Evolutionary conservation across 2,329 filamentous ascomycete genomes (phyloP).

Genomic region (Aspergillus amoenus): DNA sequence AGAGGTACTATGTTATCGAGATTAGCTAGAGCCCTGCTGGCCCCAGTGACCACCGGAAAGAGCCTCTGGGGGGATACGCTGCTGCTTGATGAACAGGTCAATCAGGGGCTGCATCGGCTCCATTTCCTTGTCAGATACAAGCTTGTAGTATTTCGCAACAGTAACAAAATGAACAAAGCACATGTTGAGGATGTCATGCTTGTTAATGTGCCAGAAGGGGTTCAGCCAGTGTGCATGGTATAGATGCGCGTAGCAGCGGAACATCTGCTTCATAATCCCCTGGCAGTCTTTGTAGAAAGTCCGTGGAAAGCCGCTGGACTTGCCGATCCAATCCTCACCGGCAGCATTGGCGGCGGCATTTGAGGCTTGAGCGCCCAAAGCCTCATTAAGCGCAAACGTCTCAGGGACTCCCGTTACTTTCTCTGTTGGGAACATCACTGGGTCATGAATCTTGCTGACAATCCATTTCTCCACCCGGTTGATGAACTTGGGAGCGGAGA

Average conservation of each 20-base stretch:
- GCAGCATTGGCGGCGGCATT: conserved; percentile 59
- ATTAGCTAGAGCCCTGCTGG: conserved; percentile 35
- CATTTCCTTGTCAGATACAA: conserved; percentile 84
- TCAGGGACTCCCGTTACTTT: conserved; percentile 61
- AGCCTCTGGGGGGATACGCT: conserved; percentile 74
- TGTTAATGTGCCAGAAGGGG: conserved; percentile 78
- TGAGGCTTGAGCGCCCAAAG: conserved; percentile 49
- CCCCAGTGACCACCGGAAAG: conserved; percentile 44
- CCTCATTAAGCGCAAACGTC: conserved; percentile 55
- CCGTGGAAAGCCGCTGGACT: conserved; percentile 86
- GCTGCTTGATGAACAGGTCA: conserved; percentile 86
- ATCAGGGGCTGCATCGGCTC: conserved; percentile 96
- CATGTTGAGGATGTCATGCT: conserved; percentile 72
- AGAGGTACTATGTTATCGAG: conserved; percentile 13
- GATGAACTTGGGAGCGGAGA: conserved; percentile 91
- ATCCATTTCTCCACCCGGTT: conserved; percentile 97
- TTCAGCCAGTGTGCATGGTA: conserved; percentile 95
- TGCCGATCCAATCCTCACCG: conserved; percentile 78
- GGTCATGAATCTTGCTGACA: conserved; percentile 89
- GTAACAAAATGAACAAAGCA: conserved; percentile 84
- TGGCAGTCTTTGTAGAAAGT: conserved; percentile 89
- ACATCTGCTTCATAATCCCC: conserved; percentile 96
- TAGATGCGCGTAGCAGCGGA: conserved; percentile 94
- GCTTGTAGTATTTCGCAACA: conserved; percentile 75
- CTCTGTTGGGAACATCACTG: conserved; percentile 85